phyloP scores from a whole-genome alignment of 2,329 filamentous ascomycete species.

The Beauveria pseudobassiana region DNA sequence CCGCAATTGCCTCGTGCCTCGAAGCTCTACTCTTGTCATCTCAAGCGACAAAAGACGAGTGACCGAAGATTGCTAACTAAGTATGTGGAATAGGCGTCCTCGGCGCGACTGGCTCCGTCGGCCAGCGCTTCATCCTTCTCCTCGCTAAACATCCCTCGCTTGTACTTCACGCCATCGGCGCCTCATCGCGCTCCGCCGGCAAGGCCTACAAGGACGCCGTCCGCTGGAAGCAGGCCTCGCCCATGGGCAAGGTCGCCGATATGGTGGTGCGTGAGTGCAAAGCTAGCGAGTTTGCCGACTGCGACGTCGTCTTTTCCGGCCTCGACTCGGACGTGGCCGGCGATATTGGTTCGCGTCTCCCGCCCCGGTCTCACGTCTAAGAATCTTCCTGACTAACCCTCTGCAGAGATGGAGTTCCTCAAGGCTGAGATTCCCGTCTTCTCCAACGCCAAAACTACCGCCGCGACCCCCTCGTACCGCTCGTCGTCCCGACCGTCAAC shows the following conservation, averaged over 20 bases:
- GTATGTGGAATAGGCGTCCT: conserved; percentile 53
- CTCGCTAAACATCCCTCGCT: conserved; percentile 84
- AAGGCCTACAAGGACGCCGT: conserved; percentile 95
- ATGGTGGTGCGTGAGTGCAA: conserved; percentile 81
- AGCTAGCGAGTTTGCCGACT: conserved; percentile 75
- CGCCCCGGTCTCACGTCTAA: not conserved
- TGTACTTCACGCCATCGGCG: conserved; percentile 79
- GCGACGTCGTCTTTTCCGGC: conserved; percentile 89
- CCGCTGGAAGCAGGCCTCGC: conserved; percentile 83
- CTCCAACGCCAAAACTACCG: conserved; percentile 98
- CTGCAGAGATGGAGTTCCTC: conserved; percentile 78
- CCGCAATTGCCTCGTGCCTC: not conserved
- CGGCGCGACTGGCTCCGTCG: conserved; percentile 88
- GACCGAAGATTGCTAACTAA: not conserved
- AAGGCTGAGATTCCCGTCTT: conserved; percentile 85
- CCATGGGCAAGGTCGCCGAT: conserved; percentile 73
- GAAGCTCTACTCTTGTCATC: not conserved
- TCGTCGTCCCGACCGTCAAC: conserved; percentile 94
- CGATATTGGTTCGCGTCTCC: conserved; percentile 61
- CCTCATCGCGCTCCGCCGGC: conserved; percentile 79
- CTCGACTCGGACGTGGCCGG: conserved; percentile 89
- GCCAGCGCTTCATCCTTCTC: conserved; percentile 90
- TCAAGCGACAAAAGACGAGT: too few relatives aligned
- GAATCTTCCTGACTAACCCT: not conserved
- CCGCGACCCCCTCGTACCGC: conserved; percentile 78